Evolutionary conservation across 2,329 filamentous ascomycete species (phyloP).

Genomic region (Phialemoniopsis sp.): DNA sequence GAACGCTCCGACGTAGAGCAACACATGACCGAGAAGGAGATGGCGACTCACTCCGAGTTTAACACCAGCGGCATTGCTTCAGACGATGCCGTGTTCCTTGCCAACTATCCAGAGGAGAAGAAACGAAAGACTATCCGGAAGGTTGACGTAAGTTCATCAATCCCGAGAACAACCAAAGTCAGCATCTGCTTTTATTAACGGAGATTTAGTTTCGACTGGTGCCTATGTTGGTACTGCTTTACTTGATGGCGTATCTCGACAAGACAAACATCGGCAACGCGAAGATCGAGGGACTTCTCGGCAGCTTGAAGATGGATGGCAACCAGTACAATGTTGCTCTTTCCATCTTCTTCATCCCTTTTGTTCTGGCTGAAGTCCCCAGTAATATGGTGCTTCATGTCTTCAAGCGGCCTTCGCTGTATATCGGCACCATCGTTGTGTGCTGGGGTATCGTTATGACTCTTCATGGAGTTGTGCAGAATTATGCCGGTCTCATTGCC

Average conservation of each 20-base stretch:
- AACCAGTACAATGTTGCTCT: slow-evolving; percentile 55
- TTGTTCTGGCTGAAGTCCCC: slow-evolving; percentile 55
- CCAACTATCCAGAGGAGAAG: not conserved
- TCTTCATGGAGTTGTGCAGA: slow-evolving; percentile 19
- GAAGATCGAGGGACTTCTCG: slow-evolving; percentile 31
- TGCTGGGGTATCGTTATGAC: slow-evolving; percentile 42
- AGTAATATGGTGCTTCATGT: slow-evolving; percentile 63
- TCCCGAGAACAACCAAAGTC: too few relatives aligned
- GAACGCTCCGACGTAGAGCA: too few relatives aligned
- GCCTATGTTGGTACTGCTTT: too few relatives aligned
- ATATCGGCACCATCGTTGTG: too few relatives aligned
- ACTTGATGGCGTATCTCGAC: slow-evolving; percentile 67
- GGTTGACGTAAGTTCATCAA: not conserved
- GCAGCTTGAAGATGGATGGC: slow-evolving; percentile 38
- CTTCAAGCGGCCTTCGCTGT: slow-evolving; percentile 56
- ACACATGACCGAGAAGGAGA: too few relatives aligned
- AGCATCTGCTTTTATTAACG: too few relatives aligned
- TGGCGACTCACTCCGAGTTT: too few relatives aligned
- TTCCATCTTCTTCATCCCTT: slow-evolving; percentile 62
- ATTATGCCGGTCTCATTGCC: slow-evolving; percentile 23
- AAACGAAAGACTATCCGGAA: slow-evolving; percentile 1
- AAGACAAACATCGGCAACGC: slow-evolving; percentile 36
- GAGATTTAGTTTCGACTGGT: too few relatives aligned
- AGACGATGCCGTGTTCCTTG: slow-evolving; percentile 1
- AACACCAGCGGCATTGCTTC: too few relatives aligned